phyloP scores from a whole-genome alignment of 73 alveolate genomes.

The Tetrahymena thermophila region DNA sequence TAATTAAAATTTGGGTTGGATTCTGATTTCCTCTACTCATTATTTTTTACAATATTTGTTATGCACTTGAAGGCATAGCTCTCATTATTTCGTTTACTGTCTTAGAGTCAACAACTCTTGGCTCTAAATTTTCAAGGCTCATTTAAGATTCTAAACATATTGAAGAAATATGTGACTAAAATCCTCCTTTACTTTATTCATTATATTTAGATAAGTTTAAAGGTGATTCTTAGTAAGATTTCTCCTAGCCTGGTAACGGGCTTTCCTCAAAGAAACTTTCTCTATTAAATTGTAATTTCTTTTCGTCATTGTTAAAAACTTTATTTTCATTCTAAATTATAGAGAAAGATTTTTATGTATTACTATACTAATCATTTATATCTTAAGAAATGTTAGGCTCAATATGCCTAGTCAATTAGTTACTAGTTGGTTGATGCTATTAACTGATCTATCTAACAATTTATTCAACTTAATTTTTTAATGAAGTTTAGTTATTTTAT shows the following conservation, averaged over 20 bases:
- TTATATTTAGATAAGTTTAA: not conserved
- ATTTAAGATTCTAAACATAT: not conserved
- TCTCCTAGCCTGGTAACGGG: not conserved
- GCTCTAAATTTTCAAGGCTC: not conserved
- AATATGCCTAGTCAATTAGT: no score
- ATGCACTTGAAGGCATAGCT: not conserved
- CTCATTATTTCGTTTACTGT: not conserved
- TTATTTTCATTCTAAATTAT: not conserved
- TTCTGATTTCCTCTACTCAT: not conserved
- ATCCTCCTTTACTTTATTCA: not conserved
- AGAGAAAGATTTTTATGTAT: not conserved
- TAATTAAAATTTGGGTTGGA: not conserved
- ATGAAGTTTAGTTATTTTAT: not conserved
- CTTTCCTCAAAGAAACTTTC: not conserved
- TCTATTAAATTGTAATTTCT: not conserved
- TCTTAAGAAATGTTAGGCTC: not conserved
- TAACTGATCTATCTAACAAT: not conserved
- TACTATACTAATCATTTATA: not conserved
- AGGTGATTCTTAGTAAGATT: not conserved
- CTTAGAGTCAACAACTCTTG: not conserved
- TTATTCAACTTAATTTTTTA: not conserved
- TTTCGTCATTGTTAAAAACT: not conserved
- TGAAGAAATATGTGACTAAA: not conserved
- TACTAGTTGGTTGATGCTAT: not conserved
- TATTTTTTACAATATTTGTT: not conserved